Base-by-base conservation (phyloP, 352 stramenopile species). In the Pythium insidiosum region DNA sequence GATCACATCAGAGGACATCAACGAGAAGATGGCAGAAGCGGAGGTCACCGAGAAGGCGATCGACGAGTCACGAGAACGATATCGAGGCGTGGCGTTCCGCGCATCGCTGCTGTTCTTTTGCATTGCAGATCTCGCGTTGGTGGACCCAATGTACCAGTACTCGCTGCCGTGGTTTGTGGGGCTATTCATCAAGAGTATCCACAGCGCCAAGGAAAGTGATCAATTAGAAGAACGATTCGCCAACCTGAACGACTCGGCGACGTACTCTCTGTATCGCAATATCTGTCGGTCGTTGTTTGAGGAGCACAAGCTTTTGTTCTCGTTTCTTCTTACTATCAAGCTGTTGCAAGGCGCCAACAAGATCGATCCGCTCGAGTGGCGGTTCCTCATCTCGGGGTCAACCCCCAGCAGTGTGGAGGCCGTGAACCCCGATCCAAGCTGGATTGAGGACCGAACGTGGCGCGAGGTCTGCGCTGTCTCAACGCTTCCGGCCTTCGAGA, bases 141-240 rank as follows among this genome's bases (percentile, higher is more conserved):
- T 97, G 4, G 88, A 97, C 43, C 88, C 88, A 0, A 96, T 97
- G 84, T 97, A 96, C 59, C 88, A 97, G 66, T 97, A 97, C 50
- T 96, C 79, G 18, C 57, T 97, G 21, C 83, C 93, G 40, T 97
- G 87, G 88, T 97, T 97, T 53, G 79, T 92, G 12, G 72, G 73
- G 1, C 58, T 97, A 4, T 97, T 97, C 47, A 70, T 94, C 34
- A 88, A 89, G 44, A 89, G 81, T 23, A 96, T 96, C 21, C 78
- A 75, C 21, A 63, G 56, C 5, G 87, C 88, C 1, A 81, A 83
- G 18, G 75, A 84, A 29, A 88, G 78, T 26, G 84, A 95, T 6
- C 75, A 89, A 20, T 69, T 97, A 3, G 81, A 94, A 43, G 63
- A 81, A 47, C 52, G 90, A 13, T 58, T 97, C 4, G 60, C 63